Percentiles rank a stretch among this genome's conserved stretches.
phyloP scores from a whole-genome alignment of 495 filamentous ascomycete genomes.

The Neurospora sp. region DNA sequence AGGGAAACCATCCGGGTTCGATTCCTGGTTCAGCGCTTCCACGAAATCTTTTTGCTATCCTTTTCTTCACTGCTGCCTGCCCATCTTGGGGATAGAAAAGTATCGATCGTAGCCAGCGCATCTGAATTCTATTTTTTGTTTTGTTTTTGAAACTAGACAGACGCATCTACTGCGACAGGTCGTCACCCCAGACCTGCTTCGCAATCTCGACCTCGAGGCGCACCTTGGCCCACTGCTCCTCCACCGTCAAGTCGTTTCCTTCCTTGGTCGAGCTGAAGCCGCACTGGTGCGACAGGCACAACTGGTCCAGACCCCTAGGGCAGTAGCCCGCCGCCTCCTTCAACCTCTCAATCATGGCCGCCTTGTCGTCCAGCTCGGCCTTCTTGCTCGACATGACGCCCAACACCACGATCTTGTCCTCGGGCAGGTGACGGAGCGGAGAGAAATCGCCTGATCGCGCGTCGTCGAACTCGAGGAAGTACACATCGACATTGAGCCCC shows the following conservation, averaged over 20 bases:
- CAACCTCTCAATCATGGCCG: constrained; percentile 46
- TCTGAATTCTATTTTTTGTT: background rate
- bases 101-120: background rate
- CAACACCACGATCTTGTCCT: constrained; percentile 55
- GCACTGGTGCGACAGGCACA: constrained; percentile 59
- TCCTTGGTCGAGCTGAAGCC: constrained; percentile 57
- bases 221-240: constrained; percentile 48
- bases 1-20: background rate
- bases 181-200: constrained; percentile 38
- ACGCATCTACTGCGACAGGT: constrained; percentile 24
- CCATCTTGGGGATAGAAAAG: background rate
- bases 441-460: constrained; percentile 56
- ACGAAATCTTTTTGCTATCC: background rate
- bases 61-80: background rate
- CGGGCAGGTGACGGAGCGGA: constrained; percentile 51
- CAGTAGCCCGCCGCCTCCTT: constrained; percentile 51
- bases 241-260: constrained; percentile 50
- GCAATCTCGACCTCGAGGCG: constrained; percentile 35
- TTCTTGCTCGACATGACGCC: constrained; percentile 59
- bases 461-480: constrained; percentile 63
- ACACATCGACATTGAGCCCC: constrained; percentile 54
- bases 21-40: background rate
- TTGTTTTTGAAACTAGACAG: background rate
- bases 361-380: constrained; percentile 51
- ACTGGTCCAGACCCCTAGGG: constrained; percentile 46